Conservation (phyloP, 2,329 filamentous ascomycete genomes). For the Lachnum nothofagi region DNA sequence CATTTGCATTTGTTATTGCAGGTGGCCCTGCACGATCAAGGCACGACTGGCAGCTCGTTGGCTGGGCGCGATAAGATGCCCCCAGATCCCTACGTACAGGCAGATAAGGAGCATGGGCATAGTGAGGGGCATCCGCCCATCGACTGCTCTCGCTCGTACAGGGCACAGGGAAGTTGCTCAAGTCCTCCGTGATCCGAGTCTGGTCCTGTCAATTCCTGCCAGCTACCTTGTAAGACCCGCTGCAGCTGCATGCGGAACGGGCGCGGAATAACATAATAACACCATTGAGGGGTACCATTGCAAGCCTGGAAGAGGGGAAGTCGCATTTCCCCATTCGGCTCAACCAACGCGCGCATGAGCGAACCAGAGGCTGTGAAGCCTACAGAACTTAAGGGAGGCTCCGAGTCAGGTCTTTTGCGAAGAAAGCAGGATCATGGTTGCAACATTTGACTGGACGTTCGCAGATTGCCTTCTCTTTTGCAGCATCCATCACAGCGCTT, state of each 20-base stretch:
- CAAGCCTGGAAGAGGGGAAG: background rate
- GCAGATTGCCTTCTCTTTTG: background rate
- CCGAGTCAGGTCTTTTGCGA: background rate
- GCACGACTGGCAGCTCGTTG: constrained; percentile 6
- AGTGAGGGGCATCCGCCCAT: background rate
- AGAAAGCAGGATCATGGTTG: background rate
- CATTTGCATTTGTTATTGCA: background rate
- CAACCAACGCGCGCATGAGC: background rate
- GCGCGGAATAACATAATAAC: background rate
- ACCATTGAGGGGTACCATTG: background rate
- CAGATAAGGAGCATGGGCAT: constrained; percentile 7
- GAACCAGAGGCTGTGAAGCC: background rate
- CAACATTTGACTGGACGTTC: background rate
- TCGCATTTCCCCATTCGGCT: background rate
- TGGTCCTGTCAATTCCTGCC: background rate
- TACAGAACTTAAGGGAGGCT: background rate
- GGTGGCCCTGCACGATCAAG: constrained; percentile 2
- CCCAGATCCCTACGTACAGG: background rate
- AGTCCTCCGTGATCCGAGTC: background rate
- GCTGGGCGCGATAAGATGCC: constrained; percentile 7
- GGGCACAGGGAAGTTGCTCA: background rate
- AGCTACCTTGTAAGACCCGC: background rate
- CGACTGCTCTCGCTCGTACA: background rate
- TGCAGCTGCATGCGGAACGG: background rate
- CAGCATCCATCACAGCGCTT: background rate